A percentile compares a stretch with the other conserved stretches of the same genome.
Conservation (phyloP, 2,329 filamentous ascomycete genomes). For the Diatrype stigma region DNA sequence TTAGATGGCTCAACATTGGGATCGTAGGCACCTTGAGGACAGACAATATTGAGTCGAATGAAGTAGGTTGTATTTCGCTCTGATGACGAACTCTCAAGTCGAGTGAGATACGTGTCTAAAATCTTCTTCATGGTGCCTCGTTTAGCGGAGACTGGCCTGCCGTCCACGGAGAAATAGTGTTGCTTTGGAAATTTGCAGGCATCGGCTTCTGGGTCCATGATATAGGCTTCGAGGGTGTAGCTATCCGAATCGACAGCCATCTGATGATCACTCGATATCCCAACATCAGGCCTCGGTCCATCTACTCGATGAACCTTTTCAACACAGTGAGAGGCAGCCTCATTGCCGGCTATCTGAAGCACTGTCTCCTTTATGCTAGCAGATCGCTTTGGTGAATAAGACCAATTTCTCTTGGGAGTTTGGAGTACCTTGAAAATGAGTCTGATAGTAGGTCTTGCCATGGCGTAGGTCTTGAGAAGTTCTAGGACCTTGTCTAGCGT, state of each 20-base stretch:
- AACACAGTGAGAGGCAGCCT: constrained; percentile 51
- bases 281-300: constrained; percentile 2
- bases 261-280: constrained; percentile 4
- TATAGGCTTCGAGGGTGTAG: constrained; percentile 52
- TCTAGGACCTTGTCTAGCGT: constrained; percentile 54
- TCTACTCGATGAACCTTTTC: constrained; percentile 25
- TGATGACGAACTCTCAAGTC: constrained; percentile 16
- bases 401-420: constrained; percentile 50
- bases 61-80: constrained; percentile 50
- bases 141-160: constrained; percentile 55
- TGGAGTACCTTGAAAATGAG: constrained; percentile 58
- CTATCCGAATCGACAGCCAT: constrained; percentile 4
- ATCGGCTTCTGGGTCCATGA: constrained; percentile 50
- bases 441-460: constrained; percentile 60
- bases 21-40: constrained; percentile 62
- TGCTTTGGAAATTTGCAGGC: constrained; percentile 41
- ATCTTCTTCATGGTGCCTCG: constrained; percentile 59
- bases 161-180: constrained; percentile 64
- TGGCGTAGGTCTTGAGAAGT: constrained; percentile 59
- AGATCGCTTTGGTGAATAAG: constrained; percentile 54
- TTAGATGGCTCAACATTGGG: constrained; percentile 68
- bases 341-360: constrained; percentile 58
- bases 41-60: constrained; percentile 59
- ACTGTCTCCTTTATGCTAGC: constrained; percentile 53
- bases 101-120: constrained; percentile 44